Percentiles rank a stretch among this genome's conserved stretches.
These are phyloP conservation scores for Vitellaria paradoxa DNA, from an alignment of 179 eudicot species.

Conservation along the genomic window DNA sequence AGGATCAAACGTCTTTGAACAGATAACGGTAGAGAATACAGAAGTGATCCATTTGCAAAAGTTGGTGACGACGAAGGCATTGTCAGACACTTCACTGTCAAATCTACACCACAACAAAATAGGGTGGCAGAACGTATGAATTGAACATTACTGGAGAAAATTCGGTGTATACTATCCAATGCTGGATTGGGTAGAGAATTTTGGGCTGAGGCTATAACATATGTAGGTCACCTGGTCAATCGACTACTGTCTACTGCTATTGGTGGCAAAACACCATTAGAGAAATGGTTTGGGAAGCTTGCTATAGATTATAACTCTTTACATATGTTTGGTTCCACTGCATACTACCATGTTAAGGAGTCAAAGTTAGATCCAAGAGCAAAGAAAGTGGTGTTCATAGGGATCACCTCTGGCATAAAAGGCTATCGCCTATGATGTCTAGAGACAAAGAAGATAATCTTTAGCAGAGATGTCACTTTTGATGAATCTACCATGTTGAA, in stretches of 20 bases:
- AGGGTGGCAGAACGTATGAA: slow-evolving; percentile 11
- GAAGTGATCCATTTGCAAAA: background rate
- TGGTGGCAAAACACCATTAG: slow-evolving; percentile 5
- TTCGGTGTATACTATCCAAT: slow-evolving; percentile 4
- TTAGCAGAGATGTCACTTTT: background rate
- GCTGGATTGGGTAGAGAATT: background rate
- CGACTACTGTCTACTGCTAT: background rate
- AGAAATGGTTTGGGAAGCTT: slow-evolving; percentile 5
- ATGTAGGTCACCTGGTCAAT: background rate
- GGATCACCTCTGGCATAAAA: background rate
- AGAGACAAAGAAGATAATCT: background rate
- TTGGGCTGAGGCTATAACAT: slow-evolving; percentile 11
- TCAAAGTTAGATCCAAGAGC: slow-evolving; percentile 9
- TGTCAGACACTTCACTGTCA: slow-evolving; percentile 7
- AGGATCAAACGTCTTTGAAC: background rate
- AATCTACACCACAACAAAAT: slow-evolving; percentile 11
- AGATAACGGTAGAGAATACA: slow-evolving; percentile 18
- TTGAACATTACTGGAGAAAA: background rate
- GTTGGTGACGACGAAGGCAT: too few species aligned
- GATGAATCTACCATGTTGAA: background rate
- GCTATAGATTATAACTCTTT: background rate
- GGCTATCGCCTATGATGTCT: background rate
- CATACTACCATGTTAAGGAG: slow-evolving; percentile 2
- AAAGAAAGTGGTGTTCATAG: slow-evolving; percentile 3
- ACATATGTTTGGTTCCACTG: background rate